Percentiles rank a stretch among this genome's conserved stretches.
Conservation (phyloP, 2,329 filamentous ascomycete genomes). For the Anthostomella pinea region DNA sequence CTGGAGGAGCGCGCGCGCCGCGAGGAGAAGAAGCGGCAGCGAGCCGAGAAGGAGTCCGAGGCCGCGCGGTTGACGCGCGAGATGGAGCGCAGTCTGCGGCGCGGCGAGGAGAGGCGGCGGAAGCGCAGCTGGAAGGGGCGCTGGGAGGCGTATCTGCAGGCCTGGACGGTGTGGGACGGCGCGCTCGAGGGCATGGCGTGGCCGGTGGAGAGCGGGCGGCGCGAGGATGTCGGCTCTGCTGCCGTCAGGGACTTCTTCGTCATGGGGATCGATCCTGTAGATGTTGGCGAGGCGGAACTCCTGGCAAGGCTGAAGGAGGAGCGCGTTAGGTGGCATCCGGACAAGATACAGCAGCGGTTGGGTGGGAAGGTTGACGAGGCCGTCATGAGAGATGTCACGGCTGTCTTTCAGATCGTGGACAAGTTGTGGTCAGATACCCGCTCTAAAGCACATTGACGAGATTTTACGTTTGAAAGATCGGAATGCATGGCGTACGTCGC, state of each 20-base stretch:
- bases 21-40: slow-evolving; percentile 40
- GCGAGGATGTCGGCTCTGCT: slow-evolving; percentile 28
- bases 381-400: slow-evolving; percentile 77
- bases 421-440: slow-evolving; percentile 68
- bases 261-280: slow-evolving; percentile 41
- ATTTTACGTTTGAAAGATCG: too few species aligned
- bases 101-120: slow-evolving; percentile 61
- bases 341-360: slow-evolving; percentile 92
- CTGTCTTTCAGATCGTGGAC: slow-evolving; percentile 89
- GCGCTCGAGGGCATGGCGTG: slow-evolving; percentile 53
- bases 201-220: slow-evolving; percentile 65
- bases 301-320: slow-evolving; percentile 69
- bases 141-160: slow-evolving; percentile 63
- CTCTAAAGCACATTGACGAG: slow-evolving; percentile 18
- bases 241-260: slow-evolving; percentile 57
- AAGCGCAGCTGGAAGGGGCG: slow-evolving; percentile 52
- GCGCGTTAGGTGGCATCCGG: slow-evolving; percentile 92
- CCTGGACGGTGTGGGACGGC: slow-evolving; percentile 60
- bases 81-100: slow-evolving; percentile 66
- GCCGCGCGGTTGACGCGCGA: slow-evolving; percentile 51
- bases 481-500: too few species aligned
- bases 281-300: slow-evolving; percentile 44
- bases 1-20: slow-evolving; percentile 69
- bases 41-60: slow-evolving; percentile 34
- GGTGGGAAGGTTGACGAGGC: slow-evolving; percentile 68